These are phyloP conservation scores for Neoboletus subvelutipes DNA, from an alignment of 768 basidiomycete genomes.

Conservation along the genomic window DNA sequence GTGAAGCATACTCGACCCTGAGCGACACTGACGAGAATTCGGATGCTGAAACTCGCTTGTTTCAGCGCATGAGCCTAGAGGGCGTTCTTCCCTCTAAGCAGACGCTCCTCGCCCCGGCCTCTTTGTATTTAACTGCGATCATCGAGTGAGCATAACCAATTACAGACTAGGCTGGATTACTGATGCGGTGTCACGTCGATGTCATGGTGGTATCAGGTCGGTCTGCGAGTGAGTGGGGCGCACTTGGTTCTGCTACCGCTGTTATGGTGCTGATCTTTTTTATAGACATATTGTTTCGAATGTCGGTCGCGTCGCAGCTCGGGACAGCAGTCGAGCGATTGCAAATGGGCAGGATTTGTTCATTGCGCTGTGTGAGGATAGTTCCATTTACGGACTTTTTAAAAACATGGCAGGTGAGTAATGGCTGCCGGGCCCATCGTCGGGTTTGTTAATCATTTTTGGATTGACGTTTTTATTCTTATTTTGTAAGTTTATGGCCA, in stretches of 20 bases:
- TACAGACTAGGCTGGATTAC: conserved; percentile 16
- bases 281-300: conserved; percentile 79
- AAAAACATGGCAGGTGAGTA: conserved; percentile 78
- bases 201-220: conserved; percentile 48
- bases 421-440: background rate
- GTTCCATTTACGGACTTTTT: conserved; percentile 80
- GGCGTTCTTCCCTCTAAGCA: conserved; percentile 52
- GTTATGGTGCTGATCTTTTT: conserved; percentile 5
- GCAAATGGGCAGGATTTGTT: conserved; percentile 84
- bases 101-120: conserved; percentile 71
- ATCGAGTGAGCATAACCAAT: conserved; percentile 68
- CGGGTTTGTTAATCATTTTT: conserved; percentile 21
- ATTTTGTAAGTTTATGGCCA: conserved; percentile 64
- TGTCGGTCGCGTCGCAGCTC: conserved; percentile 78
- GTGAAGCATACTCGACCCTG: conserved; percentile 84
- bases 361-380: conserved; percentile 87
- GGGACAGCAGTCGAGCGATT: conserved; percentile 76
- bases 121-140: conserved; percentile 88
- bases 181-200: conserved; percentile 24
- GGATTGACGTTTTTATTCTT: conserved; percentile 18
- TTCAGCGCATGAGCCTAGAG: conserved; percentile 57
- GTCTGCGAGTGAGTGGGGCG: conserved; percentile 76
- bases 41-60: conserved; percentile 58
- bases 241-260: background rate
- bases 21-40: conserved; percentile 80